These are phyloP conservation scores for Bacidia gigantensis DNA, from an alignment of 495 filamentous ascomycete species.

Conservation along the genomic window DNA sequence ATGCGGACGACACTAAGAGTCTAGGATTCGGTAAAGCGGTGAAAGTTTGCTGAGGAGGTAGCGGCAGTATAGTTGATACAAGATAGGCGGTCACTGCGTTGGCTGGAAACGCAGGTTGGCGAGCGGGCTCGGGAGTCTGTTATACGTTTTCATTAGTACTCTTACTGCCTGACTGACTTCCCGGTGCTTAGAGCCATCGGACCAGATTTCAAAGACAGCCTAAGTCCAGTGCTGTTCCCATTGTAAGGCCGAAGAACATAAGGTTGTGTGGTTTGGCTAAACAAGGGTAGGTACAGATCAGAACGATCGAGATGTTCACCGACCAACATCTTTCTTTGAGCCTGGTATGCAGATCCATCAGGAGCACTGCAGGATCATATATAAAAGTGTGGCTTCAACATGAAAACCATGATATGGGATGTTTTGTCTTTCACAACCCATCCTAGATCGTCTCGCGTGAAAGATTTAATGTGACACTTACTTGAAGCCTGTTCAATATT, in stretches of 20 bases:
- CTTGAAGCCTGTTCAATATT: no score
- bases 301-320: constrained; percentile 11
- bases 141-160: neutral
- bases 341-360: constrained; percentile 1
- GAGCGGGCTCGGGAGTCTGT: neutral
- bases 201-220: neutral
- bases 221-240: neutral
- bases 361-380: no score
- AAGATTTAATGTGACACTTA: no score
- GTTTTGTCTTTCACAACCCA: no score
- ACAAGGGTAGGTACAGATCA: constrained; percentile 3
- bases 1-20: neutral
- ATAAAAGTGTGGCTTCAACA: no score
- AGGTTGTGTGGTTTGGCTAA: neutral
- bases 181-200: neutral
- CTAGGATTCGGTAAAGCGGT: neutral
- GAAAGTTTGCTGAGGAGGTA: neutral
- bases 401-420: no score
- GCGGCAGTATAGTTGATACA: neutral
- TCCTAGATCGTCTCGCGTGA: no score
- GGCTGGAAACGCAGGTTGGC: neutral
- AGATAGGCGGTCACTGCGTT: neutral
- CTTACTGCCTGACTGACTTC: neutral
- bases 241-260: neutral
- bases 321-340: constrained; percentile 14